Percentiles rank a stretch among this genome's conserved stretches.
phyloP scores from a whole-genome alignment of 768 basidiomycete genomes.

The Russula compacta region DNA sequence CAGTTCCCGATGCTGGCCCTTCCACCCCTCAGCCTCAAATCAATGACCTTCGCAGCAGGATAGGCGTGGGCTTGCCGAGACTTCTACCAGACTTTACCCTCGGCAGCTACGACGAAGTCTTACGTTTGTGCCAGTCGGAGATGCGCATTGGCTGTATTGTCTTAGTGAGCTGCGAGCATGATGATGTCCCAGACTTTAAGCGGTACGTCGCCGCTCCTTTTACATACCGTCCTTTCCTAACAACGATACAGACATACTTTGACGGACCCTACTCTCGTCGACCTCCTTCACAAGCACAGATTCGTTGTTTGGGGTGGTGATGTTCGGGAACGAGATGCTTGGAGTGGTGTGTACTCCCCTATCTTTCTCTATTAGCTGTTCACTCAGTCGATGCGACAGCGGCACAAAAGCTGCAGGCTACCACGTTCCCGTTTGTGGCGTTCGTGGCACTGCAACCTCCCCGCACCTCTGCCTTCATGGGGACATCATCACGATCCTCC shows the following conservation, averaged over 20 bases:
- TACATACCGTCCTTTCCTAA: neutral
- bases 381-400: constrained; percentile 28
- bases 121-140: constrained; percentile 63
- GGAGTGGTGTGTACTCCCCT: constrained; percentile 45
- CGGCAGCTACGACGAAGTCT: constrained; percentile 73
- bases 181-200: constrained; percentile 83
- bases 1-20: constrained; percentile 33
- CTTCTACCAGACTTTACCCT: constrained; percentile 73
- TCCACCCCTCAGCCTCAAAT: constrained; percentile 36
- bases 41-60: constrained; percentile 22
- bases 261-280: constrained; percentile 62
- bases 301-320: constrained; percentile 91
- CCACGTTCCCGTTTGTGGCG: constrained; percentile 88
- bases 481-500: constrained; percentile 26
- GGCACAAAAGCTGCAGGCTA: constrained; percentile 70
- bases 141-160: constrained; percentile 69
- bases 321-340: constrained; percentile 72
- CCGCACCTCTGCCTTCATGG: constrained; percentile 32
- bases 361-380: neutral
- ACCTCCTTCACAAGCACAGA: constrained; percentile 59
- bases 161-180: constrained; percentile 83
- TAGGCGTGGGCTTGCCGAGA: constrained; percentile 31
- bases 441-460: constrained; percentile 84
- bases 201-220: constrained; percentile 35
- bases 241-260: constrained; percentile 50